phyloP scores from a whole-genome alignment of 2,329 filamentous ascomycete genomes.

The Xylariaceae sp. region DNA sequence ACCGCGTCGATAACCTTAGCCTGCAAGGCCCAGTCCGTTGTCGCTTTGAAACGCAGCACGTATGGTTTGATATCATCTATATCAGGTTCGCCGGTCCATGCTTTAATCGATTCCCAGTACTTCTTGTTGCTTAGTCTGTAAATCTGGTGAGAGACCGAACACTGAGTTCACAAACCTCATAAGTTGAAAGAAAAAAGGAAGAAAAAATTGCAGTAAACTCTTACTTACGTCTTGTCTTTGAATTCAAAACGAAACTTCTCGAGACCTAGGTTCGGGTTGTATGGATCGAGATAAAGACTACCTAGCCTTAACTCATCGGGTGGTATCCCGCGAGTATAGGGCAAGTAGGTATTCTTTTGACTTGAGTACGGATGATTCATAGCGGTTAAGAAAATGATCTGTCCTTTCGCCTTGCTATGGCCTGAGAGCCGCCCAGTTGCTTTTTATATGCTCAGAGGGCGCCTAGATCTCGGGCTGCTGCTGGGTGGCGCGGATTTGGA shows the following conservation, averaged over 20 bases:
- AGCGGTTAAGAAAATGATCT: not conserved
- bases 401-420: not conserved
- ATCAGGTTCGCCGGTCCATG: constrained; percentile 19
- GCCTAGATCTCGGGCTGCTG: not conserved
- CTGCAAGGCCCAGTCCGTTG: constrained; percentile 17
- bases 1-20: constrained; percentile 18
- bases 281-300: constrained; percentile 18
- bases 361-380: constrained; percentile 21
- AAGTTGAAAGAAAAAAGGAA: not conserved
- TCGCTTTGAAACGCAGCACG: constrained; percentile 12
- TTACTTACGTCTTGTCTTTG: constrained; percentile 13
- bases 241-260: constrained; percentile 24
- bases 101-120: constrained; percentile 20
- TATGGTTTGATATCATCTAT: constrained; percentile 21
- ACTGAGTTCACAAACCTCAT: too few species aligned
- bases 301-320: constrained; percentile 22
- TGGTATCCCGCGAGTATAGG: constrained; percentile 20
- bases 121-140: constrained; percentile 12
- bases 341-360: constrained; percentile 21
- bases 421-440: not conserved
- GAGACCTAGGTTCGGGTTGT: constrained; percentile 22
- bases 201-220: not conserved
- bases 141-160: not conserved
- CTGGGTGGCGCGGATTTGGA: constrained; percentile 8
- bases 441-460: constrained; percentile 9